phyloP scores from a whole-genome alignment of 148 eudicot species.

The Persicaria tinctoria region DNA sequence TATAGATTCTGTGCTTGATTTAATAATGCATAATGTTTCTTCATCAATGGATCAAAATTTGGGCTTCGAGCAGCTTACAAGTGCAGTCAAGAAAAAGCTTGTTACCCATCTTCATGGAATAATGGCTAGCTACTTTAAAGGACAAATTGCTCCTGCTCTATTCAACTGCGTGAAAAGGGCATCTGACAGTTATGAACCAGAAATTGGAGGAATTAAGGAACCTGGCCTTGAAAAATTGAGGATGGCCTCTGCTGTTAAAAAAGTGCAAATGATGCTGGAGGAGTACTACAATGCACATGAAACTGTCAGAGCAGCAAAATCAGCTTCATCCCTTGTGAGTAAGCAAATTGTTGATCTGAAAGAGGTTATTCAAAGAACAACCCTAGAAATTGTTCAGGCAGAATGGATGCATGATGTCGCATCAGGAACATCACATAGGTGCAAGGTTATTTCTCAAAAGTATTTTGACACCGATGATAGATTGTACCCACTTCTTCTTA shows the following conservation, averaged over 20 bases:
- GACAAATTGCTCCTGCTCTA: conserved; percentile 61
- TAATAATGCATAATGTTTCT: conserved; percentile 60
- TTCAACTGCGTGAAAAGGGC: conserved; percentile 49
- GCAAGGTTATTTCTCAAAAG: conserved; percentile 53
- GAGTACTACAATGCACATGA: conserved; percentile 89
- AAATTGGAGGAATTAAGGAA: conserved; percentile 29
- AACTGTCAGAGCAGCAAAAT: conserved; percentile 82
- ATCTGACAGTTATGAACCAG: conserved; percentile 46
- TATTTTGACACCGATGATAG: conserved; percentile 56
- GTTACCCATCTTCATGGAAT: conserved; percentile 58
- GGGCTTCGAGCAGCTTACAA: conserved; percentile 81
- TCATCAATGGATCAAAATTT: conserved; percentile 60
- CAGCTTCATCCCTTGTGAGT: conserved; percentile 66
- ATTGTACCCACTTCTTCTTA: conserved; percentile 44
- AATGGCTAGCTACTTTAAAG: conserved; percentile 57
- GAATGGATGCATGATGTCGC: conserved; percentile 82
- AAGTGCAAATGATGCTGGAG: conserved; percentile 71
- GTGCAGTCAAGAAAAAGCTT: conserved; percentile 63
- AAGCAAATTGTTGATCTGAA: conserved; percentile 69
- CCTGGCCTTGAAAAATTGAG: conserved; percentile 31
- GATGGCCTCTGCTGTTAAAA: conserved; percentile 46
- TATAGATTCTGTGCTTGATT: conserved; percentile 72
- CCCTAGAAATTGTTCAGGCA: conserved; percentile 73
- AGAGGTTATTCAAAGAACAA: conserved; percentile 56
- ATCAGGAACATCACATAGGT: conserved; percentile 46